These are phyloP conservation scores for Mycoemilia scoparia DNA, from an alignment of 192 early-diverging fungal species.

Conservation along the genomic window DNA sequence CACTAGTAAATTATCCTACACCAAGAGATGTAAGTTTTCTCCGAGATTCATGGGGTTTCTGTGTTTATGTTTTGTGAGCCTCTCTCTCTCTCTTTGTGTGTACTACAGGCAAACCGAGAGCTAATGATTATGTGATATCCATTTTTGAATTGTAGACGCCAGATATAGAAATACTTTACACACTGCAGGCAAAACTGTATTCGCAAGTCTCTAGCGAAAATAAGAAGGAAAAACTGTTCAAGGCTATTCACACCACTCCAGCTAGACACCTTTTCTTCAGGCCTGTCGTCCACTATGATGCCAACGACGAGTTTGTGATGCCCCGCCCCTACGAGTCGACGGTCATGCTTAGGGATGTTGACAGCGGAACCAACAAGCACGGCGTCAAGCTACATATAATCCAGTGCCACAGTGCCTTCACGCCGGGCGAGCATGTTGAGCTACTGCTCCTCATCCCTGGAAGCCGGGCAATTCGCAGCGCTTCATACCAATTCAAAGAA, in stretches of 20 bases:
- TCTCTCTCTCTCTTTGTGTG: no score
- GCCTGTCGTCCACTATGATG: constrained; percentile 19
- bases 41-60: no score
- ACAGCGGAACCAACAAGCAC: not conserved
- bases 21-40: no score
- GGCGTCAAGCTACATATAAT: constrained; percentile 26
- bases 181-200: constrained; percentile 20
- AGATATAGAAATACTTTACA: constrained; percentile 27
- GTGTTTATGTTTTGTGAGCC: no score
- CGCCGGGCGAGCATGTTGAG: constrained; percentile 25
- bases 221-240: constrained; percentile 12
- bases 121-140: no score
- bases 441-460: constrained; percentile 20
- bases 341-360: constrained; percentile 15
- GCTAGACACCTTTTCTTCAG: constrained; percentile 19
- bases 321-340: constrained; percentile 13
- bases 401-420: constrained; percentile 16
- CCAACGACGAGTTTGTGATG: constrained; percentile 6
- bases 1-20: constrained; percentile 29
- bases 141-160: no score
- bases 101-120: no score
- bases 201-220: constrained; percentile 14
- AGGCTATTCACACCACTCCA: constrained; percentile 19
- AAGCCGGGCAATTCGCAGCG: constrained; percentile 16
- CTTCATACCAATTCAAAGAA: constrained; percentile 21